Evolutionary conservation across 306 rosid species (phyloP), one percentile per base, ranked within the genome.

Genomic region (Dryas drummondii): DNA sequence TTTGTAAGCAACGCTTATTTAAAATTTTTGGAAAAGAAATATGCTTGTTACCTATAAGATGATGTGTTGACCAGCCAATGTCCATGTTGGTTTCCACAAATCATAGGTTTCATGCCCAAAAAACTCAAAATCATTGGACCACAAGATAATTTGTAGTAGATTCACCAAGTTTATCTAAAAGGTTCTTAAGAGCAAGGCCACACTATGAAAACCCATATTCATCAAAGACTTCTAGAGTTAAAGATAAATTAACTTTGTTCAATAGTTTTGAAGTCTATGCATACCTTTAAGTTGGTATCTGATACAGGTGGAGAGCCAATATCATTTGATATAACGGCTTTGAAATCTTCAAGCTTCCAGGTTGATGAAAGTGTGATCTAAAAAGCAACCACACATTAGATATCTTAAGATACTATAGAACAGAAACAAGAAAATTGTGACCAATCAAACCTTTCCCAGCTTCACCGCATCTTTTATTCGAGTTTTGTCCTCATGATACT

Each of bases 401-500:
- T 56, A 22, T 65, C 79, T 82, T 59, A 71, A 58, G 71, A 81
- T 52, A 44, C n/a, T n/a, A 55, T 62, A 54, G 22, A 70, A 74
- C 4, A 22, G 60, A 82, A 83, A 82, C 72, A 48, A 69, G 55
- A 16, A 52, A 74, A 74, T 44, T 61, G 48, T 41, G 68, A 70
- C 46, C 68, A 54, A 59, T 58, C 82, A 78, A 89, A 93, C 98
- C 98, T 91, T 93, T 72, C 91, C 87, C 74, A 82, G 84, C 88
- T 93, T 93, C 83, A 91, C 82, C 15, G 91, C 90, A 80, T 93
- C 94, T 82, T 89, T 89, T 76, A 89, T 76, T 81, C 79, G 89
- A 71, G 84, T 76, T 84, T 82, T 93, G 55, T 93, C 98, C 58
- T 90, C 92, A 51, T 76, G 88, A 84, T 85, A 93, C 98, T 93